Evolutionary conservation across 164 flowering plant species (phyloP).

Genomic region (Nymphaea thermarum): DNA sequence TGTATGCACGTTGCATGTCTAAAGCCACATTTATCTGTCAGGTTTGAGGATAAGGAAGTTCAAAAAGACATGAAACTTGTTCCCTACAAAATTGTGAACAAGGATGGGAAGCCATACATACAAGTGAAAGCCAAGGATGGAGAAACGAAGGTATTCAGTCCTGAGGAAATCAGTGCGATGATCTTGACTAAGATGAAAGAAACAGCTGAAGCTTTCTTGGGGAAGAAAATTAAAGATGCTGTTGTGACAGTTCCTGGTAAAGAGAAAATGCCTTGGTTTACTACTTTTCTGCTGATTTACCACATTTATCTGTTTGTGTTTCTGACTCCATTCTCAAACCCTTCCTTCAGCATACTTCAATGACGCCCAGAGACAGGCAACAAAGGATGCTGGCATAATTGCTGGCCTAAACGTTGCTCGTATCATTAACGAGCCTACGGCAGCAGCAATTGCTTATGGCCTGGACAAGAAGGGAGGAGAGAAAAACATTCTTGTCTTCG

Average conservation of each 20-base stretch:
- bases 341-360: conserved; percentile 72
- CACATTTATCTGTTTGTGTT: not conserved
- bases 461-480: conserved; percentile 90
- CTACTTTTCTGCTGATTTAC: not conserved
- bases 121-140: conserved; percentile 29
- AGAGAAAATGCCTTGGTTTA: not conserved
- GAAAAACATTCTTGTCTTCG: conserved; percentile 80
- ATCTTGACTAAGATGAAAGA: conserved; percentile 36
- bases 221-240: conserved; percentile 34
- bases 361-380: conserved; percentile 94
- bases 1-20: too few species aligned
- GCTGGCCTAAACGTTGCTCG: conserved; percentile 90
- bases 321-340: conserved; percentile 4
- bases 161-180: conserved; percentile 58
- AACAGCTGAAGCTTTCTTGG: conserved; percentile 38
- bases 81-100: conserved; percentile 38
- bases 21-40: conserved; percentile 8
- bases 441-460: conserved; percentile 92
- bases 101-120: conserved; percentile 34
- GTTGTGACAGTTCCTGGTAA: conserved; percentile 43
- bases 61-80: conserved; percentile 39
- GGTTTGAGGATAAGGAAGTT: conserved; percentile 88
- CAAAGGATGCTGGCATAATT: conserved; percentile 90
- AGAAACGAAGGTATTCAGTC: conserved; percentile 35
- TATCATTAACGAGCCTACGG: conserved; percentile 89